Conservation (phyloP, 805 yeast species). For the Candida schatavii region DNA sequence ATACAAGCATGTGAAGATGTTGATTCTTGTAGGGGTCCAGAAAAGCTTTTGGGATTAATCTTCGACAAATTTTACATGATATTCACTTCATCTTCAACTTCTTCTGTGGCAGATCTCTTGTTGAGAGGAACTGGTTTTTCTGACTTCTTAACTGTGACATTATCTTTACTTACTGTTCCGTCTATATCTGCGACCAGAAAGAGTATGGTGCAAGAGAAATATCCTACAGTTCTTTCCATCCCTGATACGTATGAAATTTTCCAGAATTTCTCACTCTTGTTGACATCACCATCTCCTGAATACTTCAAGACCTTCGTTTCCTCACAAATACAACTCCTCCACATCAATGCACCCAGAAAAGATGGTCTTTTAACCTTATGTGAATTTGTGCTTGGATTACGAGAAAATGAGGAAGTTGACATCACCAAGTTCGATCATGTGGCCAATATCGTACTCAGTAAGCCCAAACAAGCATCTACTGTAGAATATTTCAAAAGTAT, state of each 20-base stretch:
- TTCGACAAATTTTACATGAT: conserved; percentile 30
- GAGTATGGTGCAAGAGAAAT: conserved; percentile 1
- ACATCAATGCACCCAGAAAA: conserved; percentile 45
- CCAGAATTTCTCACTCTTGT: conserved; percentile 55
- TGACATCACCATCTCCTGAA: conserved; percentile 47
- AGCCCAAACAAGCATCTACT: conserved; percentile 52
- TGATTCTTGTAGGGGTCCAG: too few species aligned
- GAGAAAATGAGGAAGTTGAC: conserved; percentile 70
- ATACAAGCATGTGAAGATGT: neutral
- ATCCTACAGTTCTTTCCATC: conserved; percentile 32
- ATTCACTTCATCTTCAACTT: conserved; percentile 28
- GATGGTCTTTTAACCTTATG: conserved; percentile 74
- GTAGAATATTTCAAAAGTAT: conserved; percentile 54
- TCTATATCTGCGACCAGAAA: conserved; percentile 12
- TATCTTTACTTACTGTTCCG: conserved; percentile 42
- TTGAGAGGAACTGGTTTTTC: conserved; percentile 66
- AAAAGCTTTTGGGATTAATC: conserved; percentile 23
- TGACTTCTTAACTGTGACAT: conserved; percentile 51
- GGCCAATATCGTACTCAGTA: conserved; percentile 59
- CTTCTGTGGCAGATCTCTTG: conserved; percentile 53
- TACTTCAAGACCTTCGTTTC: conserved; percentile 49
- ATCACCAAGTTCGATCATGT: conserved; percentile 66
- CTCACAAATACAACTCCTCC: conserved; percentile 49
- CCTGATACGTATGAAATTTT: conserved; percentile 70
- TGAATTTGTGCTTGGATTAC: conserved; percentile 72